Base-by-base conservation (phyloP, 129 eudicot genomes). In the Arctium lappa region DNA sequence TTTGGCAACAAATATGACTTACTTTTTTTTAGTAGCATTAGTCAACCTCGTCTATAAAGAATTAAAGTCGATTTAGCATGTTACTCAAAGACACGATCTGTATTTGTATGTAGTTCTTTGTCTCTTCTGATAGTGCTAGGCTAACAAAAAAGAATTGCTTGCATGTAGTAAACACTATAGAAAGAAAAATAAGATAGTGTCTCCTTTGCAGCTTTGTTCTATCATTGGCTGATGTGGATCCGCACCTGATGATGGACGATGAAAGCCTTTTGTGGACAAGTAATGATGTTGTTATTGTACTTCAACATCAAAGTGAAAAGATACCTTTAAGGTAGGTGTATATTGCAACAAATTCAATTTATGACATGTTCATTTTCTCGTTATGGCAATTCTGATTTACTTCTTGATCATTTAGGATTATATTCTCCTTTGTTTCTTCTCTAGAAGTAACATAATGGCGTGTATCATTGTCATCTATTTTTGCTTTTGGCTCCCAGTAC, bases 211-310 rank as follows among this genome's bases (percentile, higher is more conserved):
- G 99, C 50, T 96, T 96, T 88, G 98, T 96, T 85, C 84, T 96
- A 66, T 96, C 99, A 27, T 80, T 96, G 81, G 99, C 98, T 85
- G 99, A 96, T 73, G 96, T 96, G 82, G 99, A 96, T 89, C 92
- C 95, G 60, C 87, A 89, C 84, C 97, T 96, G 37, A 93, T 96
- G 99, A 96, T 96, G 99, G 99, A 93, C 77, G 99, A 96, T 84
- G 99, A 96, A 80, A 93, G 95, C 86, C 95, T 96, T 83, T 84
- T 96, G 75, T 96, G 99, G 99, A 91, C 99, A 42, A 96, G 97
- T 82, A 91, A 96, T 30, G 99, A 96, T 82, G 99, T 93, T 32
- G 97, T 93, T 72, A 93, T 96, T 86, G 99, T 96, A 69, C 98
- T 96, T 85, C 91, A 96, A 82, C 99, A 96, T 83, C 97, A 88